Conservation (phyloP, 345 rosid species). For the Linum lewisii region DNA sequence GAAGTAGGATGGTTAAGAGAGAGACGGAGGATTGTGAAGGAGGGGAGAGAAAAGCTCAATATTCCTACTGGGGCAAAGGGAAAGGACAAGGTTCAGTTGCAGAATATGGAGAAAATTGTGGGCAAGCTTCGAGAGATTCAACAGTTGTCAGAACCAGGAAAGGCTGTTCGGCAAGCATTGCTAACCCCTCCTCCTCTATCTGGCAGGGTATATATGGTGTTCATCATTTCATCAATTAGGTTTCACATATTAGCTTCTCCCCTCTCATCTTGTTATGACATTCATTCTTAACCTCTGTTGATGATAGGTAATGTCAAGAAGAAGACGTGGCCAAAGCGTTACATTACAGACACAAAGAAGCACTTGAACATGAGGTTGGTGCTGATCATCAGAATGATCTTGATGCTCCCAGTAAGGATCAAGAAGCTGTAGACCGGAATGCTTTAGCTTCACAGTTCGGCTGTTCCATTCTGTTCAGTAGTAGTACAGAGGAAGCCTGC, state of each 20-base stretch:
- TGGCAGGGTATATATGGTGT: conserved; percentile 41
- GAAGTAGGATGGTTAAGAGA: conserved; percentile 63
- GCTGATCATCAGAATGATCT: too few relatives aligned
- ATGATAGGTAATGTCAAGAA: conserved; percentile 37
- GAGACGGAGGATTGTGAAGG: conserved; percentile 50
- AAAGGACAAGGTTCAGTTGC: conserved; percentile 30
- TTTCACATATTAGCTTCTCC: not conserved
- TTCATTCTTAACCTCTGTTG: not conserved
- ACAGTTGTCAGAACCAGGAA: conserved; percentile 28
- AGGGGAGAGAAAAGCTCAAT: conserved; percentile 41
- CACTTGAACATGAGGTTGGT: not conserved
- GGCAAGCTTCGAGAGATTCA: conserved; percentile 43
- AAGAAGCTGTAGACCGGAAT: too few relatives aligned
- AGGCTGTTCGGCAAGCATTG: conserved; percentile 34
- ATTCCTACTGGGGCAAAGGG: conserved; percentile 31
- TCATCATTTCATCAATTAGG: not conserved
- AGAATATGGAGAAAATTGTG: conserved; percentile 37
- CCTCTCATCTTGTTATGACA: not conserved
- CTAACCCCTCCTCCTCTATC: conserved; percentile 39
- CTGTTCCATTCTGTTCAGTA: too few relatives aligned
- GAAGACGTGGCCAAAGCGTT: conserved; percentile 32
- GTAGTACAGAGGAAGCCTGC: too few relatives aligned
- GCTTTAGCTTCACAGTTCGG: too few relatives aligned
- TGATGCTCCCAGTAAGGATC: not conserved
- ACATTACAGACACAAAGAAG: conserved; percentile 30